These are phyloP conservation scores for Cordyceps farinosa DNA, from an alignment of 2,329 filamentous ascomycete genomes.

Conservation along the genomic window DNA sequence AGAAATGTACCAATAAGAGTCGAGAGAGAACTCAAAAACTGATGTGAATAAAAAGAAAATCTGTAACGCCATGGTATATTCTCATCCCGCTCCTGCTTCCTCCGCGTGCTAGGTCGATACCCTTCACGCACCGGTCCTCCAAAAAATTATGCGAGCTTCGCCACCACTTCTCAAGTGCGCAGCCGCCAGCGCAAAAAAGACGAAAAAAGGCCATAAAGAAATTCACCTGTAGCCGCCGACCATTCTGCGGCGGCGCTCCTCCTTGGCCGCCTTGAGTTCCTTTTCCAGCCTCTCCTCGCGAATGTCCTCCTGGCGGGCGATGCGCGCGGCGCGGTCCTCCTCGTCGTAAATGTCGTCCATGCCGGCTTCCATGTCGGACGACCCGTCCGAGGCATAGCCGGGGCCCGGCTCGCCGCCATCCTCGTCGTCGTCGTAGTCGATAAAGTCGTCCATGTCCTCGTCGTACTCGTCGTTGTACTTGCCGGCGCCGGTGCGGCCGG, in stretches of 20 bases:
- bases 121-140: no score
- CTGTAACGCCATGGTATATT: conserved; percentile 9
- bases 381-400: conserved; percentile 60
- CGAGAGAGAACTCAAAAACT: no score
- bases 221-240: conserved; percentile 28
- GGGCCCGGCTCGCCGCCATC: conserved; percentile 41
- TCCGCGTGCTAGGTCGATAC: background rate
- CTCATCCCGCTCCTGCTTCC: background rate
- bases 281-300: conserved; percentile 61
- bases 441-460: conserved; percentile 59
- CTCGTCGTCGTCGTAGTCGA: conserved; percentile 56
- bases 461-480: conserved; percentile 59
- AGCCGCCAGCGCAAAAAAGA: background rate
- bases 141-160: no score
- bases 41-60: no score
- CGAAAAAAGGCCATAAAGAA: background rate
- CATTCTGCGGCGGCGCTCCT: conserved; percentile 45
- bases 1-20: no score
- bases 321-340: conserved; percentile 58
- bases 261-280: conserved; percentile 59
- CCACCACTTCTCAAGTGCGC: no score
- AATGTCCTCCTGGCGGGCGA: conserved; percentile 65
- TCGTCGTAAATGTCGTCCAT: conserved; percentile 70
- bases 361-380: conserved; percentile 77
- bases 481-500: conserved; percentile 29